phyloP scores from a whole-genome alignment of 208 protist species.

The Trypanosoma melophagium region DNA sequence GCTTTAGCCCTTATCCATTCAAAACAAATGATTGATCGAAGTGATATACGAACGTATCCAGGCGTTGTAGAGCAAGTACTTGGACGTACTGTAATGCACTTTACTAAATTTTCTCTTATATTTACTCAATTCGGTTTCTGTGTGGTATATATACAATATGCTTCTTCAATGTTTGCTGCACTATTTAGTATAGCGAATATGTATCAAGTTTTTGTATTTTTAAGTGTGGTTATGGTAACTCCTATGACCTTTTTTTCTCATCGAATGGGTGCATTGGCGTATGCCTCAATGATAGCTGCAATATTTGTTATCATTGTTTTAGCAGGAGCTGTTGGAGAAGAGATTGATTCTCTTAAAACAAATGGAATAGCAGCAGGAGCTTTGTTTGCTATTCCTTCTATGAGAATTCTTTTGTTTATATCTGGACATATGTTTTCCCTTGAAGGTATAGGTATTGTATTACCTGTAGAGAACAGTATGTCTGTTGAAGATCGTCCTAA shows the following conservation, averaged over 20 bases:
- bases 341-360: slow-evolving; percentile 36
- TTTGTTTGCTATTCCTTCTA: slow-evolving; percentile 32
- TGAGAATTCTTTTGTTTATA: slow-evolving; percentile 63
- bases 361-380: slow-evolving; percentile 45
- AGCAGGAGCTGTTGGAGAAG: slow-evolving; percentile 47
- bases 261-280: slow-evolving; percentile 54
- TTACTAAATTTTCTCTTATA: slow-evolving; percentile 68
- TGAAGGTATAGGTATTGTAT: slow-evolving; percentile 72
- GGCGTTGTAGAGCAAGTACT: slow-evolving; percentile 72
- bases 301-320: slow-evolving; percentile 61
- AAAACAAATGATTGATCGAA: slow-evolving; percentile 59
- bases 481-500: slow-evolving; percentile 36
- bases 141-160: slow-evolving; percentile 79
- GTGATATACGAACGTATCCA: slow-evolving; percentile 68
- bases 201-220: slow-evolving; percentile 52
- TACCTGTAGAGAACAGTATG: slow-evolving; percentile 81
- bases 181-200: slow-evolving; percentile 31
- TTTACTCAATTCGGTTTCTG: slow-evolving; percentile 90
- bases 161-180: slow-evolving; percentile 65
- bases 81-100: slow-evolving; percentile 50
- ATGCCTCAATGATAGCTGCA: slow-evolving; percentile 63
- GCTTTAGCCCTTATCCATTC: slow-evolving; percentile 50
- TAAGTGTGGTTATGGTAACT: slow-evolving; percentile 56
- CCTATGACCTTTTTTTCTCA: slow-evolving; percentile 71
- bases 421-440: slow-evolving; percentile 81